phyloP scores from a whole-genome alignment of 1,284 basidiomycete species.

The Coniferiporia sulphurascens region DNA sequence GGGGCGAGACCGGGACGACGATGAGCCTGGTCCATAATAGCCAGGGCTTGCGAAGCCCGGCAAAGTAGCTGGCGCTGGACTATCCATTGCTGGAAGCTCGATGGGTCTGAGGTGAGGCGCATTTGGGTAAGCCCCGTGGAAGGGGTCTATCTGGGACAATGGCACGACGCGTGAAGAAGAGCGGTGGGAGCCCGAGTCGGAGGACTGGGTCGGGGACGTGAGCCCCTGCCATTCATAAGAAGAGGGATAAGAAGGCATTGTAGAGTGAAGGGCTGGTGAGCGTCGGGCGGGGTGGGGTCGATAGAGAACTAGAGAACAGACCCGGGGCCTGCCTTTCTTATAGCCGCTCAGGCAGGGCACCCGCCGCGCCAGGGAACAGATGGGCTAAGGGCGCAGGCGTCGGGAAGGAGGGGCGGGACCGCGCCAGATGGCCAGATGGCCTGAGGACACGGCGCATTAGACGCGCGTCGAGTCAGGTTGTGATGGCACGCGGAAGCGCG shows the following conservation, averaged over 20 bases:
- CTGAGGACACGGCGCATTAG: neutral
- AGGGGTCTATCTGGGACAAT: neutral
- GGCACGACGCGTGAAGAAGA: neutral
- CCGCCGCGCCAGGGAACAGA: neutral
- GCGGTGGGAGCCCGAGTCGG: neutral
- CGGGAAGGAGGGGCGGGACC: neutral
- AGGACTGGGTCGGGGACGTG: neutral
- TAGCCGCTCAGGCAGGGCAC: neutral
- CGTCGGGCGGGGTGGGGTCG: neutral
- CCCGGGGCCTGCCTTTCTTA: neutral
- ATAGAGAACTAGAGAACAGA: neutral
- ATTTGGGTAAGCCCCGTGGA: constrained; percentile 5
- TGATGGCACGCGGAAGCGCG: neutral
- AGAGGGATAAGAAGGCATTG: neutral
- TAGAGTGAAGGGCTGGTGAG: neutral
- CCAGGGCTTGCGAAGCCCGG: constrained; percentile 3
- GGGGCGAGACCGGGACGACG: constrained; percentile 6
- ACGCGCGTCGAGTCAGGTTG: constrained; percentile 3
- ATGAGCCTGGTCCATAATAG: neutral
- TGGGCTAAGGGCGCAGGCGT: neutral
- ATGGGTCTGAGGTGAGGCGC: constrained; percentile 15
- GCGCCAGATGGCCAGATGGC: neutral
- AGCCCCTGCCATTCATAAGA: neutral
- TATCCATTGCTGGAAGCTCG: constrained; percentile 10
- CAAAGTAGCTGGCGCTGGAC: neutral